Evolutionary conservation across 140 eudicot genomes (phyloP).

Genomic region (Flaveria floridana): DNA sequence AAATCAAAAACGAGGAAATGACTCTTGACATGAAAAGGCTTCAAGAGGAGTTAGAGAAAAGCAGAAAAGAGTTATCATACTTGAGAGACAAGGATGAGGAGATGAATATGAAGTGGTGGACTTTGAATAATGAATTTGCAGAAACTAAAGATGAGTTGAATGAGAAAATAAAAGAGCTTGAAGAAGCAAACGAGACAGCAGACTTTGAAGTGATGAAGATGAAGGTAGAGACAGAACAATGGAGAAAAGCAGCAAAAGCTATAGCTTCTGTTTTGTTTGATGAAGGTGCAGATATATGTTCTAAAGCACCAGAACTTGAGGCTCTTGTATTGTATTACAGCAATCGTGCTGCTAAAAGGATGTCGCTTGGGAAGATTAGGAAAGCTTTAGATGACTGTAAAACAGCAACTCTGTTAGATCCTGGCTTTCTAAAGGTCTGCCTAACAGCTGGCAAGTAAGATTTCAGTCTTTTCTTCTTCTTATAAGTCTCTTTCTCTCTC

Average conservation of each 20-base stretch:
- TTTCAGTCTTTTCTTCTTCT: not conserved
- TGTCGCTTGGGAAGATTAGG: slow-evolving; percentile 70
- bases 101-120: slow-evolving; percentile 11
- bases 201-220: slow-evolving; percentile 56
- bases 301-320: slow-evolving; percentile 41
- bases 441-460: slow-evolving; percentile 84
- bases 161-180: slow-evolving; percentile 45
- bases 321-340: slow-evolving; percentile 67
- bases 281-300: slow-evolving; percentile 48
- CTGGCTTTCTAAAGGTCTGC: slow-evolving; percentile 55
- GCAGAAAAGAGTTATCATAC: slow-evolving; percentile 28
- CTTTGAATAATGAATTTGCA: slow-evolving; percentile 18
- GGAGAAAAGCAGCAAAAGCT: slow-evolving; percentile 96
- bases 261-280: slow-evolving; percentile 55
- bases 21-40: slow-evolving; percentile 28
- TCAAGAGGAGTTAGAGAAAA: slow-evolving; percentile 45
- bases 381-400: slow-evolving; percentile 80
- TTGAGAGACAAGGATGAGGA: slow-evolving; percentile 26
- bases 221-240: slow-evolving; percentile 59
- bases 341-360: slow-evolving; percentile 74
- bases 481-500: not conserved
- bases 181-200: slow-evolving; percentile 44
- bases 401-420: slow-evolving; percentile 60
- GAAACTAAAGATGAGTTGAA: slow-evolving; percentile 26
- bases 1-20: slow-evolving; percentile 46